Evolutionary conservation across 306 rosid genomes (phyloP), one percentile per base, ranked within the genome.

Genomic region (Cucurbita moschata): DNA sequence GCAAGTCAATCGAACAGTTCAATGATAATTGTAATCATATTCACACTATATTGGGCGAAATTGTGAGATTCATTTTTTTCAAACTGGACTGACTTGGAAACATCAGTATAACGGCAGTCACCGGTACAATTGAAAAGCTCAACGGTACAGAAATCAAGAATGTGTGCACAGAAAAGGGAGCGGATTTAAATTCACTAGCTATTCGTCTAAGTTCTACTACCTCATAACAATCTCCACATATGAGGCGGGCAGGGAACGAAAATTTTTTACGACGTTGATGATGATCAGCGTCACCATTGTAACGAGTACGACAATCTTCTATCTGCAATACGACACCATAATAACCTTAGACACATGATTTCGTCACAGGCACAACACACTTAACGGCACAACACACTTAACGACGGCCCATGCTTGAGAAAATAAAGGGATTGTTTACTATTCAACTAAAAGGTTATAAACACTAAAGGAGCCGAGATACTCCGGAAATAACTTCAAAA

Each of bases 181-280:
- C 7, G 39, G 50, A 74, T 15, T 47, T 74, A 5, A 26, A 60
- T 47, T 44, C 37, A 37, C 18, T 44, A 14, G 58, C 7, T 23
- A 12, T 47, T 23, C 13, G 5, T 23, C 46, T 7, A 80, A 69
- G 51, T 71, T 35, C 35, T 65, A 79, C 79, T 79, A 94, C 99
- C 97, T 94, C 99, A 57, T 79, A 94, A 80, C 99, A 94, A 58
- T 94, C 99, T 79, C 92, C 99, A 79, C 96, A 94, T 30, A 94
- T 78, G 73, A 94, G 97, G 51, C 92, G 96, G 65, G 99, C 99
- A 56, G 99, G 99, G 82, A 94, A 94, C 13, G 91, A 72, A 60
- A 91, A 91, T 85, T 91, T 94, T 63, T 91, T 94, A 49, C 96
- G 96, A 52, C 91, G 92, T 75, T 86, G 96, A 82, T 94, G 99